A percentile compares a stretch with the other conserved stretches of the same genome.
phyloP scores from a whole-genome alignment of 1,284 basidiomycete genomes.

The Rhodotorula sp. region DNA sequence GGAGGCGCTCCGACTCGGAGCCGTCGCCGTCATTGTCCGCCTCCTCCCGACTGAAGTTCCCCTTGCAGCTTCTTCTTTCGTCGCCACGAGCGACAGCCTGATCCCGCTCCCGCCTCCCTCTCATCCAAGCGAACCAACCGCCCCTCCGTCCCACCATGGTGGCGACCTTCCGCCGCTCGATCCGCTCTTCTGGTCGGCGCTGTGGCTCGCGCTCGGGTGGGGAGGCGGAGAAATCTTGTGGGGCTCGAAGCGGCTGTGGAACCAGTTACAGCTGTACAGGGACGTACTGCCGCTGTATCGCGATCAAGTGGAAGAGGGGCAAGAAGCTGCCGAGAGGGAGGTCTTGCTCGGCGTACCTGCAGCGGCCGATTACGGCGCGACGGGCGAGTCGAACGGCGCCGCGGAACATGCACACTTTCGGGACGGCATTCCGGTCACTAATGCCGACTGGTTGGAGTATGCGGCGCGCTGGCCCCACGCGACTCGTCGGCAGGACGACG shows the following conservation, averaged over 20 bases:
- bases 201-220: conserved; percentile 39
- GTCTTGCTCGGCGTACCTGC: conserved; percentile 1
- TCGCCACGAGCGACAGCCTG: not conserved
- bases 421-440: not conserved
- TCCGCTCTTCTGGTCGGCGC: conserved; percentile 35
- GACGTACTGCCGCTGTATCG: conserved; percentile 19
- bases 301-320: not conserved
- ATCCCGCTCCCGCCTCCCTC: not conserved
- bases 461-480: not conserved
- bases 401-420: not conserved
- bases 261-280: conserved; percentile 31
- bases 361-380: not conserved
- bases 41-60: conserved; percentile 27
- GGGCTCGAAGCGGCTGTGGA: conserved; percentile 29
- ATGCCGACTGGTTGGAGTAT: not conserved
- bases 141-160: not conserved
- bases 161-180: conserved; percentile 37
- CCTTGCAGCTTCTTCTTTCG: not conserved
- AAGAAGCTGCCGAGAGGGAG: conserved; percentile 4
- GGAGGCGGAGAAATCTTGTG: conserved; percentile 33
- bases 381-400: not conserved
- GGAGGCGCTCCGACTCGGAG: conserved; percentile 34
- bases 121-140: not conserved
- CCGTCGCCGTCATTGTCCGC: conserved; percentile 27
- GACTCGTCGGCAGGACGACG: not conserved